Base-by-base conservation (phyloP, 352 stramenopile genomes). In the Globisporangium abappressorium region DNA sequence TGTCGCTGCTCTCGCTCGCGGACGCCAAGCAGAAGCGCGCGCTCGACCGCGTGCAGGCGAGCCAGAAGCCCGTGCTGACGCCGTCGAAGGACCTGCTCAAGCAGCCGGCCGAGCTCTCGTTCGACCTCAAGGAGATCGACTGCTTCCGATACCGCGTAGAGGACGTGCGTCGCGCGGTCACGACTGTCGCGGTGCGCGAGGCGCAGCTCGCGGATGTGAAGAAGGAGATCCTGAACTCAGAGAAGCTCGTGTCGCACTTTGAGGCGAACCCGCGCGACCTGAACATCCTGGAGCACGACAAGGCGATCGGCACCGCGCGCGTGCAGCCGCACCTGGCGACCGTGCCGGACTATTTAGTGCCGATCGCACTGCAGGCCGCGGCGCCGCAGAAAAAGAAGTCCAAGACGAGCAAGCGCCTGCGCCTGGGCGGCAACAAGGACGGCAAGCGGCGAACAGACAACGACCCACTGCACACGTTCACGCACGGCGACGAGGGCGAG, bases 201-300 rank as follows among this genome's bases (percentile, higher is more conserved):
- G 91, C 94, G 14, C 90, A 98, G 70, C 86, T 98, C 18, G 90
- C 92, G 7, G 98, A 99, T 71, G 79, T 99, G 5, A 97, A 98
- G 79, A 97, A 98, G 47, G 97, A 99, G 75, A 98, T 99, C 68
- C 73, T 99, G 2, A 99, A 99, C 82, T 99, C 93, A 7, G 92
- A 99, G 57, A 95, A 97, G 68, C 82, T 99, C 1, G 85, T 96
- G 71, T 87, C 83, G 64, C 97, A 99, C 80, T 99, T 99, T 78
- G 88, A 98, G 67, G 93, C 97, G 43, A 99, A 99, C 75, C 97
- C 98, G 33, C 89, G 93, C 43, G 92, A 98, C 64, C 75, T 98
- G 24, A 95, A 97, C 71, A 84, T 97, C n/a, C 83, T 99, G 33
- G 90, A 98, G 71, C 97, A 99, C 73, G 97, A 99, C 85, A 97